A percentile compares a stretch with the other conserved stretches of the same genome.
Evolutionary conservation across 768 basidiomycete genomes (phyloP).

Genomic region (Tylopilus intermedius): DNA sequence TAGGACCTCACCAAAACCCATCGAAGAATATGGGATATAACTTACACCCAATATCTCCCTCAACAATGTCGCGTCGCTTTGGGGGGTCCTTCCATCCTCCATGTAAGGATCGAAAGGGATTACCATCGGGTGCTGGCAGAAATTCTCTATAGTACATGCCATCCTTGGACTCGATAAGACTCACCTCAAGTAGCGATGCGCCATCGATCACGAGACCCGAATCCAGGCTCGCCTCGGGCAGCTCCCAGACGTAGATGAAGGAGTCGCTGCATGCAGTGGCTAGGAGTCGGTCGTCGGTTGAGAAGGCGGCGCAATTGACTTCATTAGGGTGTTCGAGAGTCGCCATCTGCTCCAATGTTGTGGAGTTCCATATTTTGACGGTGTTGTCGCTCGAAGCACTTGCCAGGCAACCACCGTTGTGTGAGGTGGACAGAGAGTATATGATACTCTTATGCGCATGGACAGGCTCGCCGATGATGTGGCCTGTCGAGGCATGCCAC

Average conservation of each 20-base stretch:
- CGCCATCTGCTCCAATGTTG: slow-evolving; percentile 24
- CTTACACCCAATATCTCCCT: slow-evolving; percentile 19
- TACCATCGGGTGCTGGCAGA: slow-evolving; percentile 11
- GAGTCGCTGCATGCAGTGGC: slow-evolving; percentile 31
- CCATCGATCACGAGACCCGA: slow-evolving; percentile 28
- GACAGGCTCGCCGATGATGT: slow-evolving; percentile 20
- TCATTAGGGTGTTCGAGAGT: slow-evolving; percentile 20
- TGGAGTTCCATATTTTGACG: slow-evolving; percentile 29
- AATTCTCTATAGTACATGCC: slow-evolving; percentile 2
- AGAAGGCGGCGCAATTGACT: slow-evolving; percentile 29
- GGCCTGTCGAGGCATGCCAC: slow-evolving; percentile 22
- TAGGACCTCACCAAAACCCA: background rate
- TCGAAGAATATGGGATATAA: background rate
- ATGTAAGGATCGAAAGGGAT: background rate
- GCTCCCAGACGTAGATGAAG: slow-evolving; percentile 28
- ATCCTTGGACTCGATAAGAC: slow-evolving; percentile 5
- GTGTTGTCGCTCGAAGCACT: slow-evolving; percentile 29
- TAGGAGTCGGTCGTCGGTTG: slow-evolving; percentile 26
- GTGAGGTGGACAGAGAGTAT: slow-evolving; percentile 25
- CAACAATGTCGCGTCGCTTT: slow-evolving; percentile 9
- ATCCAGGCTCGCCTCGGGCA: slow-evolving; percentile 26
- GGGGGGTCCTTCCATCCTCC: background rate
- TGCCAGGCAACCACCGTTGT: slow-evolving; percentile 24
- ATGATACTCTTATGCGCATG: slow-evolving; percentile 23
- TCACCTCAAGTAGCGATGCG: slow-evolving; percentile 23